These are phyloP conservation scores for Boletus vermiculosoides DNA, from an alignment of 768 basidiomycete species.

Conservation along the genomic window DNA sequence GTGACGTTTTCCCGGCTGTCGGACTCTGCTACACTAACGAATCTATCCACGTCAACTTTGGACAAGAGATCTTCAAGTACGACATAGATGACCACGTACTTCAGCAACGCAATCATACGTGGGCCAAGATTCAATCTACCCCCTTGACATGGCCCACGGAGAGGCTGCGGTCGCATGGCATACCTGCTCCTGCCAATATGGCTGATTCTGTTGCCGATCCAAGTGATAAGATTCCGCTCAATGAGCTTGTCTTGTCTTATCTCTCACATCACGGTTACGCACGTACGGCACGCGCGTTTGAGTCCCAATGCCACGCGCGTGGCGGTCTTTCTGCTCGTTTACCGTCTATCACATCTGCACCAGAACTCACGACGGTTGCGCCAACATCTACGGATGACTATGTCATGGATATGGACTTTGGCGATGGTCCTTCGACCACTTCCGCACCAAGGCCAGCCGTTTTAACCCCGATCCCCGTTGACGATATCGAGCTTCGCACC, in stretches of 20 bases:
- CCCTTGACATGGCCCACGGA: slow-evolving; percentile 47
- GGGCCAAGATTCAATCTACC: slow-evolving; percentile 64
- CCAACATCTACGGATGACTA: slow-evolving; percentile 36
- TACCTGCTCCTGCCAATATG: slow-evolving; percentile 3
- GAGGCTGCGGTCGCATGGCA: slow-evolving; percentile 9
- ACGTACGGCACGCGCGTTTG: slow-evolving; percentile 66
- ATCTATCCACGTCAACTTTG: slow-evolving; percentile 83
- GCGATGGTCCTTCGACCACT: slow-evolving; percentile 15
- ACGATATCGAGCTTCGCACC: slow-evolving; percentile 67
- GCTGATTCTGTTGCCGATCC: slow-evolving; percentile 38
- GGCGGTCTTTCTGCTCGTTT: slow-evolving; percentile 23
- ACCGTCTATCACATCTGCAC: slow-evolving; percentile 2
- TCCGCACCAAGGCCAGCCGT: slow-evolving; percentile 12
- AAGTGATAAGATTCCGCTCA: slow-evolving; percentile 57
- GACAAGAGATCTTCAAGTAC: slow-evolving; percentile 79
- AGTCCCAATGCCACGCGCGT: slow-evolving; percentile 42
- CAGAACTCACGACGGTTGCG: not conserved
- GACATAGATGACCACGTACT: slow-evolving; percentile 89
- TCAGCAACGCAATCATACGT: slow-evolving; percentile 61
- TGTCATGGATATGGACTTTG: slow-evolving; percentile 47
- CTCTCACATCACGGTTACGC: slow-evolving; percentile 84
- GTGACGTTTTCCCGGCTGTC: slow-evolving; percentile 80
- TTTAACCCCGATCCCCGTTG: slow-evolving; percentile 31
- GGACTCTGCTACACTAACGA: slow-evolving; percentile 83
- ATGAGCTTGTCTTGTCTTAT: slow-evolving; percentile 75